Conservation (phyloP, 129 eudicot genomes). For the Helianthus annuus region HanXRQr2.0-SUNRISE NC_035449.2:9629913-9630412, state of each 20-base stretch:
- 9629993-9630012: neutral
- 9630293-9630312: neutral
- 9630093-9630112: neutral
- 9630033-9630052: neutral
- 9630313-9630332: no score
- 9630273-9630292: neutral
- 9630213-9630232: constrained; percentile 8
- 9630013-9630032: neutral
- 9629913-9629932: no score
- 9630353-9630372: no score
- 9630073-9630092: constrained; percentile 4
- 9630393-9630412: no score
- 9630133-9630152: neutral
- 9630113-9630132: constrained; percentile 20
- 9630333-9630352: no score
- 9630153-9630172: neutral
- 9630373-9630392: no score
- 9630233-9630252: neutral
- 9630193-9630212: constrained; percentile 10
- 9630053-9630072: neutral
- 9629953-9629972: no score
- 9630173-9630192: constrained; percentile 11
- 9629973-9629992: neutral
- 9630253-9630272: neutral
- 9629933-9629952: no score